Base-by-base conservation (phyloP, 1,284 basidiomycete genomes). In the Agroathelia rolfsii region DNA sequence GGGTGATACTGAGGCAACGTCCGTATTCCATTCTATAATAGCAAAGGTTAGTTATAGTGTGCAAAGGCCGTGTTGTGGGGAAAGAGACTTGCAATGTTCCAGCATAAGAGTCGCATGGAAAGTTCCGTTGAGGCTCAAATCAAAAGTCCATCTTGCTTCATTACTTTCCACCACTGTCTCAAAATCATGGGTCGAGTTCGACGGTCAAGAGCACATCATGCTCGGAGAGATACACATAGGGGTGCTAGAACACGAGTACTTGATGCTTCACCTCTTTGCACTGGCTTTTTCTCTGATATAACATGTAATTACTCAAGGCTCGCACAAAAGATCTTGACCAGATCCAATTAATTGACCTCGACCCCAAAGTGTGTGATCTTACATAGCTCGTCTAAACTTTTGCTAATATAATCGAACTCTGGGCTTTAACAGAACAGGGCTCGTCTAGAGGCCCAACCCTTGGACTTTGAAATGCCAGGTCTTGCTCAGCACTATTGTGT, bases 401-500 rank as follows among this genome's bases (percentile, higher is more conserved):
- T 26, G 12, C 21, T 18, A 16, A 18, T 30, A 18, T 13, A 7
- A 34, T 38, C 31, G 30, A 39, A 32, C 39, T 36, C 16, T 22
- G n/a, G 30, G 32, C 20, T 13, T 13, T 31, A 15, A 16, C 43
- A 85, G 75, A 78, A 80, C 46, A 68, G 83, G 26, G 75, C 69
- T 12, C 71, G 68, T 35, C 62, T 92, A n/a, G 87, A 93, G 56
- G 67, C 72, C n/a, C 89, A 94, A 57, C 72, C 80, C 1, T 57
- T 93, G 10, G 83, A 93, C 56, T 79, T 76, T 46, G 86, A 90
- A 44, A 79, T 75, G 52, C 88, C 89, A n/a, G 89, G 89, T 39
- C 63, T 94, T 22, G 88, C 74, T 4, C 89, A 94, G 52, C 88
- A 93, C 50, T 93, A 93, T 52, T 93, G 88, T 49, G 79, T 93